A percentile compares a stretch with the other conserved stretches of the same genome.
Conservation (phyloP, 2,329 filamentous ascomycete species). For the Fonsecaea multimorphosa region DNA sequence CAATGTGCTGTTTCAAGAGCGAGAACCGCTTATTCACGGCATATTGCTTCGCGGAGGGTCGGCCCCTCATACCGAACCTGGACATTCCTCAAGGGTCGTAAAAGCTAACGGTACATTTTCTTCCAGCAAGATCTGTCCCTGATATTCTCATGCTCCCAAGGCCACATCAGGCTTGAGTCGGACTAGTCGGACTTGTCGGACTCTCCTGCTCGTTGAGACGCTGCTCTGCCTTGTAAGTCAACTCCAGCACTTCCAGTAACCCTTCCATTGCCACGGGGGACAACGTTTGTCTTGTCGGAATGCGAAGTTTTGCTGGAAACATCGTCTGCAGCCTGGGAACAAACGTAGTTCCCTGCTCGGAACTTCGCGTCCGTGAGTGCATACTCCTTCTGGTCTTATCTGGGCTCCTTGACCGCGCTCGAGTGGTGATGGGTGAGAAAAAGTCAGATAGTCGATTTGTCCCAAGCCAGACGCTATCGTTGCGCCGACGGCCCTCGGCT, state of each 20-base stretch:
- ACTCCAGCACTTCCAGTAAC: background rate
- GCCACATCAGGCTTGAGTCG: background rate
- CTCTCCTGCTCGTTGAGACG: background rate
- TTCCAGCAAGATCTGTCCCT: background rate
- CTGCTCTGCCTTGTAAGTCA: background rate
- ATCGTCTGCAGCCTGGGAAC: slow-evolving; percentile 18
- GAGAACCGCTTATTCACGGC: slow-evolving; percentile 8
- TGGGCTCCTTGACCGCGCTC: slow-evolving; percentile 31
- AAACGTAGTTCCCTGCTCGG: slow-evolving; percentile 10
- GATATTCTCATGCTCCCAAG: background rate
- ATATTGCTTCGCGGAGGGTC: background rate
- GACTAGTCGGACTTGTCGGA: too few species aligned
- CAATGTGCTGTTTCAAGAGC: background rate
- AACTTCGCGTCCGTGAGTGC: slow-evolving; percentile 22
- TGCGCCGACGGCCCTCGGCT: slow-evolving; percentile 36
- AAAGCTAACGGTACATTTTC: too few species aligned
- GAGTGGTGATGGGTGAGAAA: slow-evolving; percentile 16
- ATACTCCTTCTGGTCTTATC: slow-evolving; percentile 11
- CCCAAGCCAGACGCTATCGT: slow-evolving; percentile 39
- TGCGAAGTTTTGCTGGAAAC: background rate
- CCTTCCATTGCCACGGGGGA: background rate
- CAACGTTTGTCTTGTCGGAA: background rate
- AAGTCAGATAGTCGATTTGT: slow-evolving; percentile 24
- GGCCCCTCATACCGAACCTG: background rate
- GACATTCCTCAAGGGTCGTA: background rate